Percentiles rank a stretch among this genome's conserved stretches.
Conservation (phyloP, 768 basidiomycete genomes). For the Boletus fagicola region DNA sequence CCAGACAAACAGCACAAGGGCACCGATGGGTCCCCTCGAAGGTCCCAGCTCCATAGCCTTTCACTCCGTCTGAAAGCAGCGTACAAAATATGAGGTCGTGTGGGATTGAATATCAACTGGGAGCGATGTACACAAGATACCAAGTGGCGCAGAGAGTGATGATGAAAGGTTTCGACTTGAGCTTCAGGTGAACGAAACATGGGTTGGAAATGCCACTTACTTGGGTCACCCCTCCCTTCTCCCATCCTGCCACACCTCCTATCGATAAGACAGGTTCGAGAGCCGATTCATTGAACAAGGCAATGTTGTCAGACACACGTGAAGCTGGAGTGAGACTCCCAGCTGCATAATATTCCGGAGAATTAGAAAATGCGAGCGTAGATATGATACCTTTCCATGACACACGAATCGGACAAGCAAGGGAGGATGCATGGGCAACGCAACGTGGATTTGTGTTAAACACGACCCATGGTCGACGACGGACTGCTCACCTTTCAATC, state of each 20-base stretch:
- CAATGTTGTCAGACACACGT: constrained; percentile 51
- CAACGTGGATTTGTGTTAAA: not conserved
- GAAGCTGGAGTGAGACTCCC: constrained; percentile 62
- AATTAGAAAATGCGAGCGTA: constrained; percentile 71
- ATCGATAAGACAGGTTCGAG: constrained; percentile 59
- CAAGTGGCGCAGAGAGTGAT: not conserved
- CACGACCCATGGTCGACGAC: not conserved
- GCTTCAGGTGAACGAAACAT: not conserved
- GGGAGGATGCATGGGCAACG: not conserved
- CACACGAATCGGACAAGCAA: not conserved
- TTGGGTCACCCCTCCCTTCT: constrained; percentile 46
- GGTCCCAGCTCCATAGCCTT: constrained; percentile 73
- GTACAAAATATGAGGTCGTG: constrained; percentile 67
- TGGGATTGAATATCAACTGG: constrained; percentile 78
- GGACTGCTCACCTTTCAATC: constrained; percentile 70
- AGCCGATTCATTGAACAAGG: constrained; percentile 62
- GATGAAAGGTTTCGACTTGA: not conserved
- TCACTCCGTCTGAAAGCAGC: constrained; percentile 68
- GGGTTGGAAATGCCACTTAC: constrained; percentile 30
- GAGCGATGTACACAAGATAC: not conserved
- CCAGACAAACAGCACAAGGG: constrained; percentile 40
- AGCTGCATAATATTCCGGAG: constrained; percentile 71
- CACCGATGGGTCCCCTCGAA: constrained; percentile 53
- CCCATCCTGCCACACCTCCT: constrained; percentile 46
- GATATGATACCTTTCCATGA: constrained; percentile 75